Percentiles rank a stretch among this genome's conserved stretches.
Conservation (phyloP, 2,329 filamentous ascomycete genomes). For the Calonectria hongkongensis region DNA sequence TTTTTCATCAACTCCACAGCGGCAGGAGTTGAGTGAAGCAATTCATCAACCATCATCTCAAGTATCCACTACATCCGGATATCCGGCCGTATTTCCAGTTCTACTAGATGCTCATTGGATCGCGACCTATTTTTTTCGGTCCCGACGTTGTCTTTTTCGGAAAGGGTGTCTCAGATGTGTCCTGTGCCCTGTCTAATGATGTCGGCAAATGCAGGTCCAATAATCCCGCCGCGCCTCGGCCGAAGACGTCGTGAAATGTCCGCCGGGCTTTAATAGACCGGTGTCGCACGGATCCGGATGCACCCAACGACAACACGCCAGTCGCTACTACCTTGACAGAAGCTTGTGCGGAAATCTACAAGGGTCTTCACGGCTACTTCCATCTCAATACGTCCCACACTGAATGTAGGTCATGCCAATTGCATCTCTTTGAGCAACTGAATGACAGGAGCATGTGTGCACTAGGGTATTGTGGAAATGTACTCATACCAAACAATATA, state of each 20-base stretch:
- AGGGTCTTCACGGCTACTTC: too few species aligned
- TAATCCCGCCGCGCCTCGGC: conserved; percentile 26
- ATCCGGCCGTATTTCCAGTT: conserved; percentile 25
- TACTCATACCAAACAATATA: too few species aligned
- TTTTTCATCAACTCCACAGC: background rate
- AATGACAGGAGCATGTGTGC: too few species aligned
- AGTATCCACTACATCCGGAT: conserved; percentile 19
- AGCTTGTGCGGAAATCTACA: too few species aligned
- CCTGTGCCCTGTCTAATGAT: conserved; percentile 1
- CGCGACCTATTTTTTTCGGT: background rate
- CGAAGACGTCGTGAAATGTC: conserved; percentile 7
- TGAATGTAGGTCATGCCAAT: too few species aligned
- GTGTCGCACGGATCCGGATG: background rate
- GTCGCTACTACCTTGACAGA: too few species aligned
- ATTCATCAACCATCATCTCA: background rate
- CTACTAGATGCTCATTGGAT: conserved; percentile 6
- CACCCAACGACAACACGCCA: too few species aligned
- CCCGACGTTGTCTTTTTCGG: background rate
- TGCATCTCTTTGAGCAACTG: too few species aligned
- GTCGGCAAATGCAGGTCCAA: conserved; percentile 10
- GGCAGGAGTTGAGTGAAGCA: background rate
- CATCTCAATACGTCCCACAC: too few species aligned
- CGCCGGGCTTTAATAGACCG: conserved; percentile 26
- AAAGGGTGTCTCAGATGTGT: conserved; percentile 21
- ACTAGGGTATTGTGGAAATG: too few species aligned